These are phyloP conservation scores for Colletotrichum sp. DNA, from an alignment of 2,329 filamentous ascomycete species.

Conservation along the genomic window DNA sequence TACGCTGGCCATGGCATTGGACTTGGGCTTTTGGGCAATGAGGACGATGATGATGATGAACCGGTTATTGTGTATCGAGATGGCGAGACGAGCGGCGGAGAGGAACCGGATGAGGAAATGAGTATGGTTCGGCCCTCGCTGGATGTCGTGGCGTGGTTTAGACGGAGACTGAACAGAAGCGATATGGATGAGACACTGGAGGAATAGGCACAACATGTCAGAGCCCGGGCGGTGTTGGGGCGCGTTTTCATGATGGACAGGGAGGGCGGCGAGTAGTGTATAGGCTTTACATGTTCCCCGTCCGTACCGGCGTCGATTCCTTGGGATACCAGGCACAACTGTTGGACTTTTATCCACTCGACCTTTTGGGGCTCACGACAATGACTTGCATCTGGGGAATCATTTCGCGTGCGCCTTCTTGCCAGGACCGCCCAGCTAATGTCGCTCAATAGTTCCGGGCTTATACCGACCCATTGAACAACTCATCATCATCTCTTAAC, in stretches of 20 bases:
- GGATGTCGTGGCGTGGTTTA: conserved; percentile 4
- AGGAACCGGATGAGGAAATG: conserved; percentile 13
- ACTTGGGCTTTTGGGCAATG: background rate
- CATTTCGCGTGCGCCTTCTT: background rate
- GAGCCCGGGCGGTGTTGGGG: background rate
- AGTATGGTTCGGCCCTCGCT: conserved; percentile 12
- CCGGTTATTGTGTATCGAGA: background rate
- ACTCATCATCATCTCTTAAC: conserved; percentile 51
- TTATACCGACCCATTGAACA: conserved; percentile 61
- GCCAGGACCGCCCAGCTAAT: conserved; percentile 10
- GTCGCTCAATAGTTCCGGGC: conserved; percentile 58
- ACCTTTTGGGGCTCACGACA: background rate
- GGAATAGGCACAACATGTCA: background rate
- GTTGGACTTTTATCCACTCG: conserved; percentile 14
- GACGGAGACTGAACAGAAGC: conserved; percentile 6
- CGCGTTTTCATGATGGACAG: background rate
- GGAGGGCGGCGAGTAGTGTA: conserved; percentile 18
- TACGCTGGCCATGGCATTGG: background rate
- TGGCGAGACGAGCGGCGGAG: background rate
- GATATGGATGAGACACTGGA: background rate
- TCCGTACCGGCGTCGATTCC: conserved; percentile 16
- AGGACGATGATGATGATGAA: background rate
- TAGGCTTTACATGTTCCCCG: conserved; percentile 5
- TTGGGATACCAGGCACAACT: conserved; percentile 20
- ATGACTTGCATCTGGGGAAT: conserved; percentile 11